These are phyloP conservation scores for Fusarium devonianum DNA, from an alignment of 2,329 filamentous ascomycete genomes.

Conservation along the genomic window DNA sequence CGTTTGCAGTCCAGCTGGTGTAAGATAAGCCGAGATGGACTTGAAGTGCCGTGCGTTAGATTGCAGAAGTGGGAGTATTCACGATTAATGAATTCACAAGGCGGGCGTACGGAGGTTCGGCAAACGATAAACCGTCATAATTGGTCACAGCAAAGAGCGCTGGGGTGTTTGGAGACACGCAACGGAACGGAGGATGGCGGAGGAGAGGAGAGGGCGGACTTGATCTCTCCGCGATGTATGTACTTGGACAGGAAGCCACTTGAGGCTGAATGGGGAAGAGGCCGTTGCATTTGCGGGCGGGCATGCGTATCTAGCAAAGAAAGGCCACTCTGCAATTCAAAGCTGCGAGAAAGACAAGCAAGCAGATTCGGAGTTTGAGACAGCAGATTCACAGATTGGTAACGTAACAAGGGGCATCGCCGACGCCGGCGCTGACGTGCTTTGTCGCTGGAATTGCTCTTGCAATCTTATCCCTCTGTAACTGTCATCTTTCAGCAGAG, in stretches of 20 bases:
- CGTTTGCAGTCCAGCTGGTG: conserved; percentile 53
- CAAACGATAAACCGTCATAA: conserved; percentile 9
- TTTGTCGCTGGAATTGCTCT: conserved; percentile 24
- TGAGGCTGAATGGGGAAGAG: conserved; percentile 6
- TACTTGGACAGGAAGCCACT: conserved; percentile 4
- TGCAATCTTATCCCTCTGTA: conserved; percentile 1
- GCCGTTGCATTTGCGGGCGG: neutral
- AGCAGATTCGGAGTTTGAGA: neutral
- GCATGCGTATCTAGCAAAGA: neutral
- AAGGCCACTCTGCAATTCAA: neutral
- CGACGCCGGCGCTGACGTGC: conserved; percentile 26
- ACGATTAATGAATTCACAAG: neutral
- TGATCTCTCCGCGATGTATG: conserved; percentile 28
- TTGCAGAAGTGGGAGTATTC: neutral
- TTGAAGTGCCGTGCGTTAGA: conserved; percentile 19
- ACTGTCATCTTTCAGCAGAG: neutral
- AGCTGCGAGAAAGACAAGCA: too few species aligned
- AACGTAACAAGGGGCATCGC: neutral
- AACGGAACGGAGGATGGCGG: conserved; percentile 12
- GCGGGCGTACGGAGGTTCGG: conserved; percentile 39
- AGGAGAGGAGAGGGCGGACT: conserved; percentile 31
- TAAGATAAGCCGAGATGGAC: conserved; percentile 35
- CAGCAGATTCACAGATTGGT: neutral
- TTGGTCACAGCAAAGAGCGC: conserved; percentile 14
- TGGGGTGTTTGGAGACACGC: conserved; percentile 8